A percentile compares a stretch with the other conserved stretches of the same genome.
Conservation (phyloP, 31 red algal species). For the Endocladia muricata region DNA sequence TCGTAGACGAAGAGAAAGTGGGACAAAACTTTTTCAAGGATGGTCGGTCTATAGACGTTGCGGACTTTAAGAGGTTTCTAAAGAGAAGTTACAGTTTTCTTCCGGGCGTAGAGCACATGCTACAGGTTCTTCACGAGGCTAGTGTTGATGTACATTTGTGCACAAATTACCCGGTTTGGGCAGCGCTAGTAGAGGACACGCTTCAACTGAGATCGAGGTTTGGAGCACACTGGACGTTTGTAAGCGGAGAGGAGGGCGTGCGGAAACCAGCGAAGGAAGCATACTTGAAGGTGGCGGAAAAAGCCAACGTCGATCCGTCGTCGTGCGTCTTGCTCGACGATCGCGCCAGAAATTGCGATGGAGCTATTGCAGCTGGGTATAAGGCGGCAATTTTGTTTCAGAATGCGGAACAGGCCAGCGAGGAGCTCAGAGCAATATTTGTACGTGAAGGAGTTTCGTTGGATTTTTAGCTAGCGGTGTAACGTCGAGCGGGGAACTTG, state of each 20-base stretch:
- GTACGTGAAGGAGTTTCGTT: too few species aligned
- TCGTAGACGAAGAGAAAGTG: slow-evolving; percentile 43
- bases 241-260: slow-evolving; percentile 77
- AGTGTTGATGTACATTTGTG: slow-evolving; percentile 68
- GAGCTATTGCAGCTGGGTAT: slow-evolving; percentile 58
- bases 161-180: slow-evolving; percentile 89
- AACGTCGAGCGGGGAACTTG: too few species aligned
- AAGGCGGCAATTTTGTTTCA: slow-evolving; percentile 37
- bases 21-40: slow-evolving; percentile 63
- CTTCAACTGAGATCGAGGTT: slow-evolving; percentile 45
- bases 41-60: slow-evolving; percentile 36
- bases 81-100: slow-evolving; percentile 52
- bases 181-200: slow-evolving; percentile 64
- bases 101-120: slow-evolving; percentile 65
- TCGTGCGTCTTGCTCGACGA: slow-evolving; percentile 78
- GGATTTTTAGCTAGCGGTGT: too few species aligned
- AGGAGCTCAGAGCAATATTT: slow-evolving; percentile 13
- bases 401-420: slow-evolving; percentile 33
- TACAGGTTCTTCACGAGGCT: slow-evolving; percentile 47
- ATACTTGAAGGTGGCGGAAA: slow-evolving; percentile 38
- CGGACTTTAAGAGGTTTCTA: slow-evolving; percentile 63
- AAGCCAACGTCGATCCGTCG: slow-evolving; percentile 30
- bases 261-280: slow-evolving; percentile 70
- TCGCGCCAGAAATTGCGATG: slow-evolving; percentile 56
- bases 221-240: slow-evolving; percentile 71